A percentile compares a stretch with the other conserved stretches of the same genome.
These are phyloP conservation scores for Vitis riparia DNA, from an alignment of 164 flowering plant species.

Conservation along the genomic window DNA sequence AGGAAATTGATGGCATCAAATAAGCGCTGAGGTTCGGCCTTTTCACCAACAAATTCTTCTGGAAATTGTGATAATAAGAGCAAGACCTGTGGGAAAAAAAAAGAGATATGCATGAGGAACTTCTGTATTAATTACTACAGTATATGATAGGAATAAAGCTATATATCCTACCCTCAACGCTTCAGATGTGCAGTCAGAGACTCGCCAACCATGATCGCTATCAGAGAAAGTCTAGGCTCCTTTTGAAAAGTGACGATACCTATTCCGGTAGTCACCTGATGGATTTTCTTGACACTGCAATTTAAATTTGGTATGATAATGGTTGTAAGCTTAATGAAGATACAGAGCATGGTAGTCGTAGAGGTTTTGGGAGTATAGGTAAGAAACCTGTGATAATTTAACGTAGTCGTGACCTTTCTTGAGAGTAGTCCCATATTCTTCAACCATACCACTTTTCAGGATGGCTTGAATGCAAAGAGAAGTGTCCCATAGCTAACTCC, in stretches of 20 bases:
- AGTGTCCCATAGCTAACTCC: conserved; percentile 42
- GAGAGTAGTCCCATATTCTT: conserved; percentile 29
- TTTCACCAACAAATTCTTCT: conserved; percentile 51
- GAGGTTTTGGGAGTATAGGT: too few species aligned
- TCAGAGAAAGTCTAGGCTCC: conserved; percentile 69
- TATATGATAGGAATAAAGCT: not conserved
- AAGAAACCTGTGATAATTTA: conserved; percentile 35
- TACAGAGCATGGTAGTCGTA: not conserved
- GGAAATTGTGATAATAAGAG: conserved; percentile 45
- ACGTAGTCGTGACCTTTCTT: conserved; percentile 37
- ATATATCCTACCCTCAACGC: conserved; percentile 39
- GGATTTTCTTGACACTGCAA: conserved; percentile 48
- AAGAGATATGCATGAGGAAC: not conserved
- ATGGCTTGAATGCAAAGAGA: conserved; percentile 38
- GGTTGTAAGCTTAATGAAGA: not conserved
- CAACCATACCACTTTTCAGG: conserved; percentile 25
- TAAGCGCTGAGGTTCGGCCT: conserved; percentile 33
- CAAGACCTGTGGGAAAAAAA: conserved; percentile 32
- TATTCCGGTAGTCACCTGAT: conserved; percentile 45
- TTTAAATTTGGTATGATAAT: too few species aligned
- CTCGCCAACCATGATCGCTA: conserved; percentile 70
- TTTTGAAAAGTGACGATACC: conserved; percentile 57
- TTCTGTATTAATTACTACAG: not conserved
- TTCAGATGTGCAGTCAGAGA: conserved; percentile 69
- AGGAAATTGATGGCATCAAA: conserved; percentile 50